Conservation (phyloP, 2,329 filamentous ascomycete genomes). For the Seiridium unicorne region DNA sequence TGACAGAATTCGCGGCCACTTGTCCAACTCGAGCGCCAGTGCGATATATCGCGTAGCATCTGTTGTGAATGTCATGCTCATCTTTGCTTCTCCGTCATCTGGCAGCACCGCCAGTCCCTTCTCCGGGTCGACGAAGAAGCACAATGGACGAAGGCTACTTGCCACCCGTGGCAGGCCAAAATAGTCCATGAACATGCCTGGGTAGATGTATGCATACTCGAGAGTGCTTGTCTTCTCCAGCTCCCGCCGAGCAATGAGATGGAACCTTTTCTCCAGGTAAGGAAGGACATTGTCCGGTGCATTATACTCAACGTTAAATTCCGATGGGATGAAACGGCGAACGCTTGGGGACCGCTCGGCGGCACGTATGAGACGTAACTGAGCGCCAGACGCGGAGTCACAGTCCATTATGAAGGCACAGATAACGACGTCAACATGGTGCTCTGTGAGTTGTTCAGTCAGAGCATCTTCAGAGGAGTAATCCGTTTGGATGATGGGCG, state of each 20-base stretch:
- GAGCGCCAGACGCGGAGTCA: conserved; percentile 26
- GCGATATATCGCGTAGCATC: conserved; percentile 28
- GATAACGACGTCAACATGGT: conserved; percentile 27
- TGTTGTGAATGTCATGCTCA: conserved; percentile 29
- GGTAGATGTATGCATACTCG: conserved; percentile 31
- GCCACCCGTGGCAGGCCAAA: conserved; percentile 26
- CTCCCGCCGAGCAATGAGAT: conserved; percentile 22
- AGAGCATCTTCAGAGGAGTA: conserved; percentile 23
- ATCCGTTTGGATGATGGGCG: conserved; percentile 23
- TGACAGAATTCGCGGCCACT: conserved; percentile 27
- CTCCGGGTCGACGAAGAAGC: conserved; percentile 26
- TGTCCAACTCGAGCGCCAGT: conserved; percentile 25
- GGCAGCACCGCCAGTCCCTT: conserved; percentile 25
- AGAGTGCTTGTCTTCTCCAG: conserved; percentile 28
- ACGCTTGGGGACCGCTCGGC: conserved; percentile 26
- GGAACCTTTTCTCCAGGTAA: conserved; percentile 30
- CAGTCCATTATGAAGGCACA: conserved; percentile 30
- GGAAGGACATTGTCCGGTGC: conserved; percentile 28
- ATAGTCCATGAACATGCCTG: conserved; percentile 36
- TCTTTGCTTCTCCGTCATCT: conserved; percentile 26
- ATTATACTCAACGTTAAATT: conserved; percentile 36
- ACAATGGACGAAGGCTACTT: conserved; percentile 24
- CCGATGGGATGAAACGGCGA: conserved; percentile 34
- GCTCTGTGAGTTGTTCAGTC: conserved; percentile 15
- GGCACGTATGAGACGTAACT: conserved; percentile 31